Conservation (phyloP, 179 eudicot species). For the Dionaea muscipula region DNA sequence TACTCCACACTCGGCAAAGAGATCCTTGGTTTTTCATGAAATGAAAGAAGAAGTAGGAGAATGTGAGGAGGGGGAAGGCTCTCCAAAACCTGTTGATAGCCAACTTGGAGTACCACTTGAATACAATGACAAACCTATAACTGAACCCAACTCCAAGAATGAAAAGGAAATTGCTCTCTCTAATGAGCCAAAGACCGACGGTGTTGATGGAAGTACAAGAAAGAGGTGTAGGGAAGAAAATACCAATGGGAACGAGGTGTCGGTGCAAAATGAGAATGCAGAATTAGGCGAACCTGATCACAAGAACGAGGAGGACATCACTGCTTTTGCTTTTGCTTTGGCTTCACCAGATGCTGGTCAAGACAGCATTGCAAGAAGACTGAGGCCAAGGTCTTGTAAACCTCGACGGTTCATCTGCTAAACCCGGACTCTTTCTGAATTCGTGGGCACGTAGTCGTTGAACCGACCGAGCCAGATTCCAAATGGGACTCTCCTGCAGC, state of each 20-base stretch:
- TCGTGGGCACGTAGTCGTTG: too few relatives aligned
- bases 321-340: constrained; percentile 11
- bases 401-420: background rate
- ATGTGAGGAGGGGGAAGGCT: constrained; percentile 8
- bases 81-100: background rate
- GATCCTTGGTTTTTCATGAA: constrained; percentile 35
- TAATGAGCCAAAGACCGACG: background rate
- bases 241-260: background rate
- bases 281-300: too few relatives aligned
- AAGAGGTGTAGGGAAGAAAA: constrained; percentile 15
- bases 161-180: constrained; percentile 3
- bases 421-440: too few relatives aligned
- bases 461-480: too few relatives aligned
- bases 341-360: constrained; percentile 9
- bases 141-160: constrained; percentile 5
- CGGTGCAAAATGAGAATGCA: background rate
- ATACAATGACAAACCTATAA: background rate
- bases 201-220: constrained; percentile 14
- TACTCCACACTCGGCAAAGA: constrained; percentile 33
- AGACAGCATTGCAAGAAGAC: constrained; percentile 41
- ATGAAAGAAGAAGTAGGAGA: constrained; percentile 22
- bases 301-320: constrained; percentile 3
- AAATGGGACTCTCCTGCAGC: too few relatives aligned
- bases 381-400: constrained; percentile 33
- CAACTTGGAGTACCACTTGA: constrained; percentile 4